Conservation (phyloP, 2,329 filamentous ascomycete genomes). For the Fusarium nematophilum region DNA sequence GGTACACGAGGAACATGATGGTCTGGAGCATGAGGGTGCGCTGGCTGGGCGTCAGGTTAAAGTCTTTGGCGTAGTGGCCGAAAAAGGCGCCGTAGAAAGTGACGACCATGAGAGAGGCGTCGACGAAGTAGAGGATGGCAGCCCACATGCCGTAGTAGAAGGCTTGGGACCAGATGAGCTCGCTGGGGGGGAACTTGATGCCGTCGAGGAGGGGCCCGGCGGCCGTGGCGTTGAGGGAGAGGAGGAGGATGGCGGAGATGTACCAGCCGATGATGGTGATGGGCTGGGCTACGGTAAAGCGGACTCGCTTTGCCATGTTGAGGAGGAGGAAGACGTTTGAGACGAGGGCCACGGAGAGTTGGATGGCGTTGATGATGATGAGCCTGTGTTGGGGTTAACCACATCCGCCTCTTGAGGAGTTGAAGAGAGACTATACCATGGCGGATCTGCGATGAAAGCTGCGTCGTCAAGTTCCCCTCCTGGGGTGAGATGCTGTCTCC, state of each 20-base stretch:
- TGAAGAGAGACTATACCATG: slow-evolving; percentile 65
- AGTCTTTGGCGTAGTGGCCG: slow-evolving; percentile 80
- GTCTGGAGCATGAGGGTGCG: slow-evolving; percentile 92
- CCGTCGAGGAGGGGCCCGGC: slow-evolving; percentile 62
- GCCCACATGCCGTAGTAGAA: slow-evolving; percentile 90
- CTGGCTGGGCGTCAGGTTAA: slow-evolving; percentile 81
- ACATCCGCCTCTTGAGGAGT: not conserved
- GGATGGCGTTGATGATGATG: slow-evolving; percentile 79
- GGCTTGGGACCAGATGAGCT: slow-evolving; percentile 79
- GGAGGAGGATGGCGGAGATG: slow-evolving; percentile 71
- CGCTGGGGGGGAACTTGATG: slow-evolving; percentile 52
- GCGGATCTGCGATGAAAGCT: slow-evolving; percentile 71
- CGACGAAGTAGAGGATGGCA: slow-evolving; percentile 81
- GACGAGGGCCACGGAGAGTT: slow-evolving; percentile 78
- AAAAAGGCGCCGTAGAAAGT: slow-evolving; percentile 82
- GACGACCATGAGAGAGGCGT: slow-evolving; percentile 78
- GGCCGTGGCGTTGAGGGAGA: slow-evolving; percentile 74
- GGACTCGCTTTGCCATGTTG: slow-evolving; percentile 84
- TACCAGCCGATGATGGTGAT: slow-evolving; percentile 86
- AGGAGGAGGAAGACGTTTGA: slow-evolving; percentile 86
- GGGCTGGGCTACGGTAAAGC: slow-evolving; percentile 85
- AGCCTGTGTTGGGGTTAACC: slow-evolving; percentile 60
- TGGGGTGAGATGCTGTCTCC: slow-evolving; percentile 71
- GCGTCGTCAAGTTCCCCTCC: slow-evolving; percentile 62
- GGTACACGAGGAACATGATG: slow-evolving; percentile 84